phyloP scores from a whole-genome alignment of 257 asterid genomes.

The Primulina eburnea region DNA sequence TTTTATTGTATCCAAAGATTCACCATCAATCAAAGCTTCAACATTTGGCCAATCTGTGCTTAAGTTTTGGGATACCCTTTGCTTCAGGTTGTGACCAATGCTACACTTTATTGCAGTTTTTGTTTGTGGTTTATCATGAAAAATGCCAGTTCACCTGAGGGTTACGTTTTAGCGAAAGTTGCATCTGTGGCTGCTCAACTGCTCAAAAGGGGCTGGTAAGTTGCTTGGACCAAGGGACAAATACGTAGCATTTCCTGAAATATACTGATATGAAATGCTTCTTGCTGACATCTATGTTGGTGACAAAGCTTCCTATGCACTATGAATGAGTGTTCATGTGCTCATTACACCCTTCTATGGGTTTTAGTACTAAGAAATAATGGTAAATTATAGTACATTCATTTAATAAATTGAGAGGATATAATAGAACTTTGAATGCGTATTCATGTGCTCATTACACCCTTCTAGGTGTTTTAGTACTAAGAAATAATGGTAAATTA shows the following conservation, averaged over 20 bases:
- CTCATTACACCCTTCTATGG: slow-evolving; percentile 18
- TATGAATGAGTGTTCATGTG: background rate
- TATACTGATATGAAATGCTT: slow-evolving; percentile 16
- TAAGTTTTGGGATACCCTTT: background rate
- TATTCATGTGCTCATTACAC: too few species aligned
- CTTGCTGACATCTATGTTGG: slow-evolving; percentile 1
- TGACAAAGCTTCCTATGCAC: background rate
- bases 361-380: slow-evolving; percentile 9
- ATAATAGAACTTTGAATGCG: too few species aligned
- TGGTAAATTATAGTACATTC: too few species aligned
- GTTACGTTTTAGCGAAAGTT: slow-evolving; percentile 77
- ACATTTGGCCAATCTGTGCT: slow-evolving; percentile 14
- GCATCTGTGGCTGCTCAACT: slow-evolving; percentile 91
- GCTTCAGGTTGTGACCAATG: slow-evolving; percentile 16
- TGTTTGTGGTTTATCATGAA: slow-evolving; percentile 72
- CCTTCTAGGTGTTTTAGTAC: too few species aligned
- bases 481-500: background rate
- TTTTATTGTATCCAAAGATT: too few species aligned
- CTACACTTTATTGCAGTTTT: slow-evolving; percentile 60
- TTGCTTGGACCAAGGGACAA: slow-evolving; percentile 25
- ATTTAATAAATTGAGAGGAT: too few species aligned
- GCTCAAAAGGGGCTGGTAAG: slow-evolving; percentile 96
- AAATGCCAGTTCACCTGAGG: slow-evolving; percentile 71
- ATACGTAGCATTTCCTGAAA: slow-evolving; percentile 13
- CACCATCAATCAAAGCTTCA: background rate